Base-by-base conservation (phyloP, 441 rosid genomes). In the Adansonia grandidieri region DNA sequence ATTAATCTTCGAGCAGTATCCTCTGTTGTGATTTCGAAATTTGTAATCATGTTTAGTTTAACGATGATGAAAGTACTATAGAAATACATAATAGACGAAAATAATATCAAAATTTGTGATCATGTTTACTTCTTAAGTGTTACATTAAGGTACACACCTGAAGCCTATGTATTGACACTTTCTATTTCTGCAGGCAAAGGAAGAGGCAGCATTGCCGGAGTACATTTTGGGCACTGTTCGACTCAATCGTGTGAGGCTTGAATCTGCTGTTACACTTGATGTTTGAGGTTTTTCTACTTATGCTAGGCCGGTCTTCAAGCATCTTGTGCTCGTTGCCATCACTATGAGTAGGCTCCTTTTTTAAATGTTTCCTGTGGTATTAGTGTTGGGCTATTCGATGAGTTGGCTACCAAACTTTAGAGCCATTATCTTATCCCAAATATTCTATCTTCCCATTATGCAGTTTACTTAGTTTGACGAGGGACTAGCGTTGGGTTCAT, bases 171-270 rank as follows among this genome's bases (percentile, higher is more conserved):
- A 58, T n/a, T 58, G 19, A 22, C 71, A 37, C 58, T 50, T 70
- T 5, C 45, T 78, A 9, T 17, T 47, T 37, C 62, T 61, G 85
- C 96, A 94, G 99, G 98, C 89, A 76, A 93, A 83, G 78, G 98
- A 97, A 83, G 97, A 88, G 81, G 79, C 58, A 6, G 98, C 94
- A 76, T 81, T 97, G 86, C 99, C 99, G 0, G 99, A 97, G 85
- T 97, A 89, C 88, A 82, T 97, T 79, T 94, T 94, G 75, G 99
- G 99, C 60, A 93, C 99, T 2, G 99, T 93, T 48, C 88, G 97
- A 71, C 87, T 97, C 47, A 94, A 91, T 76, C 92, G 94, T 22
- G 81, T 96, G 80, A 89, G 77, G 86, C 86, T 83, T 0, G 98
- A 97, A 9, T 78, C 97, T 47, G 98, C 99, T 3, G 77, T 84